Evolutionary conservation across 2,329 filamentous ascomycete species (phyloP).

Genomic region (Chaetomiaceae sp.): DNA sequence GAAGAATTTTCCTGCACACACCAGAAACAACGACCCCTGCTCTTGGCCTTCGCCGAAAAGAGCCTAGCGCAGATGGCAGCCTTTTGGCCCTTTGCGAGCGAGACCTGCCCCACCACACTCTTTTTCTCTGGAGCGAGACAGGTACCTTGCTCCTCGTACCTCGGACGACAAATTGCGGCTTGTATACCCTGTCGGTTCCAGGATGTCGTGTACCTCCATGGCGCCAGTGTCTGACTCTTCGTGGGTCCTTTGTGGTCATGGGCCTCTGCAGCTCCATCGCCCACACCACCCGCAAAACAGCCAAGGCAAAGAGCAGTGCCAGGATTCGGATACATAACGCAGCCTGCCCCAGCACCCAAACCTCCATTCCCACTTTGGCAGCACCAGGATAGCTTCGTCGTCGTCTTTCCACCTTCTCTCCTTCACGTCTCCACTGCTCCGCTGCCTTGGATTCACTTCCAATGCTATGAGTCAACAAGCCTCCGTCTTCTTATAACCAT

Average conservation of each 20-base stretch:
- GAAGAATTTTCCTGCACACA: conserved; percentile 24
- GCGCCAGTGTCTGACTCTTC: conserved; percentile 25
- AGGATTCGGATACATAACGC: conserved; percentile 28
- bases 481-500: conserved; percentile 24
- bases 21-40: conserved; percentile 17
- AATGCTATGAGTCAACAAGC: conserved; percentile 25
- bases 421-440: conserved; percentile 17
- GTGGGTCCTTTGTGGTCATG: conserved; percentile 30
- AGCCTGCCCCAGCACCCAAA: conserved; percentile 24
- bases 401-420: conserved; percentile 22
- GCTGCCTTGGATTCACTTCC: conserved; percentile 16
- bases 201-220: conserved; percentile 18
- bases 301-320: conserved; percentile 21
- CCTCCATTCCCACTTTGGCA: conserved; percentile 21
- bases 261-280: conserved; percentile 23
- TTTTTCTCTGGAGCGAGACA: conserved; percentile 13
- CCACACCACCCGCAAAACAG: conserved; percentile 17
- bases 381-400: conserved; percentile 22
- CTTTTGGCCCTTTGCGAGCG: conserved; percentile 18
- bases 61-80: conserved; percentile 26
- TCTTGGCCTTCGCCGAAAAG: conserved; percentile 17
- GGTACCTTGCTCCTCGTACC: conserved; percentile 21
- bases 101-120: conserved; percentile 21
- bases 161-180: conserved; percentile 5
- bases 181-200: conserved; percentile 16